Evolutionary conservation across 2,329 filamentous ascomycete species (phyloP), one percentile per base, ranked within the genome.

Genomic region (Fusarium nodosum): DNA sequence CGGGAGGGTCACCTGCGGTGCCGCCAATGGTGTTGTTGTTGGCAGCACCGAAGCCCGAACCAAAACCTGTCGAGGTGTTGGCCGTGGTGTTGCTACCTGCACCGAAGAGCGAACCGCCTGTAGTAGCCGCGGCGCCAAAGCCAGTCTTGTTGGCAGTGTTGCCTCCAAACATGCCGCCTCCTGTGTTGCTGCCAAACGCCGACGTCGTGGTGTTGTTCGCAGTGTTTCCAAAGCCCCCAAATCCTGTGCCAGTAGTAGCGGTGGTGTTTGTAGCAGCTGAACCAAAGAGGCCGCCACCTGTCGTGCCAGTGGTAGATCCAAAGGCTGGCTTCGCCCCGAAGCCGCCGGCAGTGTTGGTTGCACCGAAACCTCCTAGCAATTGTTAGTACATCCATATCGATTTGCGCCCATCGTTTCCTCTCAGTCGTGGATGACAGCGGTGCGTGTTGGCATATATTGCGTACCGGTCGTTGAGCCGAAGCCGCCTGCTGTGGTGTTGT

Each of bases 1-100:
- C 93, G 28, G 89, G 87, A 63, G 88, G 87, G 64, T 90, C 87
- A 48, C 85, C 86, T 22, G 83, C 79, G 44, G 61, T 45, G 16
- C 81, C 84, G 44, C 85, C 84, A 44, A 88, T 79, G 31, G 85
- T 84, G 18, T 86, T 82, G 64, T 85, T 87, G 64, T 78, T 78
- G 38, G 79, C 72, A 28, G 79, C 71, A 15, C 84, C 84, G 59
- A 86, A 86, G 3, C 77, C 79, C 13, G 79, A 75, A 41, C 79
- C 62, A 71, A 80, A 79, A 4, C 76, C 78, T 36, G 77, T 74
- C 20, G 72, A 76, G 28, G 77, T 74, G 39, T 65, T 78, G 66
- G 50, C 74, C 38, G 68, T 78, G 66, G 50, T 69, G 47, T 64
- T 67, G 42, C 56, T 69, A 24, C 72, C 77, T 56, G 79, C 77